Base-by-base conservation (phyloP, 345 rosid species). In the Carallia pectinifolia region DNA sequence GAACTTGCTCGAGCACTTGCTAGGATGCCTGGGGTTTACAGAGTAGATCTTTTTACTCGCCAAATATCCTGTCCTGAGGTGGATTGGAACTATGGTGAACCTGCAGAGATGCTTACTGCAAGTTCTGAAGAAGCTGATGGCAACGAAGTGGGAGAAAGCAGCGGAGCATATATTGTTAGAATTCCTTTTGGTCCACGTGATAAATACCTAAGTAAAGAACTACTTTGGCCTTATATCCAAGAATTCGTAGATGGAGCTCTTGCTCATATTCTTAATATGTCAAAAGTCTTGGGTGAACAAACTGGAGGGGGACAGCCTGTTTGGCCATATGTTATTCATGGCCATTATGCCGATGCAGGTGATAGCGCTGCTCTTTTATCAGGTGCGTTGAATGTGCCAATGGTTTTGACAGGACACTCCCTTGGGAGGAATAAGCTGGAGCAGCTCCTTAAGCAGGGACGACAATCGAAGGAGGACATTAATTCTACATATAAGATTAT, bases 41-140 rank as follows among this genome's bases (percentile, higher is more conserved):
- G 99, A 68, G 99, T 95, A 29, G 99, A 95, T 85, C 92, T 95
- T 66, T 85, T 95, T 65, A 91, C 99, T 4, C 90, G 99, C 15
- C 99, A 95, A 71, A 74, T 95, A 67, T 81, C 85, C 48, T 87
- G 90, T 39, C 82, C 97, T 4, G 99, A 95, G 63, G 88, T 95
- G 65, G 99, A 95, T 74, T 95, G 97, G 99, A 92, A 96, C 73
- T 95, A 95, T 38, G 99, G 96, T 8, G 99, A 94, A 74, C 97
- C 97, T n/a, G 83, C 97, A 0, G 99, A 95, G 77, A 95, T 95
- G 99, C 84, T 92, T 72, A 82, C 94, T 4, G 39, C 84, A 6
- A 88, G 87, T 15, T 58, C 79, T 5, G 97, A 92, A 65, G 88
- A 91, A 74, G 85, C 74, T 1, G 90, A 87, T 58, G 84, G 84